Conservation (phyloP, 2,329 filamentous ascomycete species). For the Periconia sp. region DNA sequence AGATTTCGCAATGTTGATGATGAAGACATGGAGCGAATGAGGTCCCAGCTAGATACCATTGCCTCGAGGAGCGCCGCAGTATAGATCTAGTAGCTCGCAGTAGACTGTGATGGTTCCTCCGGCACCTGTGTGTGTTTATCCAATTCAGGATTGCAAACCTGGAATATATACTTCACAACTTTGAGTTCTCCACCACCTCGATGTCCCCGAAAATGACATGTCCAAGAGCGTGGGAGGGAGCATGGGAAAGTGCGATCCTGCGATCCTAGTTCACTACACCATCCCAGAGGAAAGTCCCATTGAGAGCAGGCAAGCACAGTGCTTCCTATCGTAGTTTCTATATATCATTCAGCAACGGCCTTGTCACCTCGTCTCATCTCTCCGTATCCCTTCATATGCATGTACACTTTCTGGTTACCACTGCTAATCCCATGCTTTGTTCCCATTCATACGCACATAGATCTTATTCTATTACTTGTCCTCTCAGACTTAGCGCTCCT, state of each 20-base stretch:
- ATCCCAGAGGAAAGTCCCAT: no score
- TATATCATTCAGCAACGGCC: no score
- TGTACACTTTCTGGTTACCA: not conserved
- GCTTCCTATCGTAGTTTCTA: no score
- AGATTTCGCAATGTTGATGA: slow-evolving; percentile 40
- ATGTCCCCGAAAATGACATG: no score
- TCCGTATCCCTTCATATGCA: not conserved
- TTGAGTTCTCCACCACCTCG: no score
- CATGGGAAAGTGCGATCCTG: no score
- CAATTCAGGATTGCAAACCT: no score
- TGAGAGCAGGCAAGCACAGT: no score
- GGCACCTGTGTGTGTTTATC: not conserved
- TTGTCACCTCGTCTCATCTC: not conserved
- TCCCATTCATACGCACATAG: not conserved
- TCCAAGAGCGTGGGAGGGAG: no score
- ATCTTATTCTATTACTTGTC: not conserved
- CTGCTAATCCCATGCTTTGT: not conserved
- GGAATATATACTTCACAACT: no score
- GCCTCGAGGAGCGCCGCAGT: slow-evolving; percentile 14
- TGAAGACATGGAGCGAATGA: slow-evolving; percentile 36
- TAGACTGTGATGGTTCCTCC: not conserved
- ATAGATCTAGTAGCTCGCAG: not conserved
- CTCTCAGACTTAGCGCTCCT: not conserved
- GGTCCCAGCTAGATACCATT: slow-evolving; percentile 25
- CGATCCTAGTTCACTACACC: no score